Evolutionary conservation across 345 rosid species (phyloP).

Genomic region (Sisymbrium altissimum): DNA sequence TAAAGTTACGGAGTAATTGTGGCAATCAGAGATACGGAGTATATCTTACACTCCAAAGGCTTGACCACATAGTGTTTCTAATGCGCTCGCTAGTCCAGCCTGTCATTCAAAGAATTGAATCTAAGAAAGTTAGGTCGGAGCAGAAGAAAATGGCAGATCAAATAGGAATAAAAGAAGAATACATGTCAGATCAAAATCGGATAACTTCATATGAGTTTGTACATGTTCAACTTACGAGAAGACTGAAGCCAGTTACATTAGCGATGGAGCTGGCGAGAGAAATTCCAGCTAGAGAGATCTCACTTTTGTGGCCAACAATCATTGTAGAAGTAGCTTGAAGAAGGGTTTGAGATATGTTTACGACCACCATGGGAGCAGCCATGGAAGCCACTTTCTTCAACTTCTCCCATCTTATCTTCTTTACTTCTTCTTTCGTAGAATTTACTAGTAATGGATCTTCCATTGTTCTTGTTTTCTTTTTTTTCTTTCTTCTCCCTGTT

Average conservation of each 20-base stretch:
- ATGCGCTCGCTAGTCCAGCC: constrained; percentile 57
- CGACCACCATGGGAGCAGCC: constrained; percentile 9
- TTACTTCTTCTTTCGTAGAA: not conserved
- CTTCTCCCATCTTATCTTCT: constrained; percentile 17
- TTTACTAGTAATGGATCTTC: not conserved
- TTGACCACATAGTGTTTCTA: constrained; percentile 77
- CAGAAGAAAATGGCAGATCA: not conserved
- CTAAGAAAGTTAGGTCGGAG: not conserved
- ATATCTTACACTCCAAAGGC: too few species aligned
- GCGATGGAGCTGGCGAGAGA: constrained; percentile 18
- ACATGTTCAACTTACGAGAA: constrained; percentile 9
- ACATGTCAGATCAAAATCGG: too few species aligned
- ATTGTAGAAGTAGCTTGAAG: constrained; percentile 10
- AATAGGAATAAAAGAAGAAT: too few species aligned
- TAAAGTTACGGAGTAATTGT: too few species aligned
- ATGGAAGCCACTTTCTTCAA: constrained; percentile 5
- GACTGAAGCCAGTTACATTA: constrained; percentile 16
- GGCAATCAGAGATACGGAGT: too few species aligned
- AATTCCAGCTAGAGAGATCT: constrained; percentile 16
- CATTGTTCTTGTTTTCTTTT: not conserved
- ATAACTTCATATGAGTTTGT: not conserved
- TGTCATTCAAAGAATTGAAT: not conserved
- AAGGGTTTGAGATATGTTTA: not conserved
- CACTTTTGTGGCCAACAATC: constrained; percentile 24
- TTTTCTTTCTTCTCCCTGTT: not conserved